Evolutionary conservation across 495 filamentous ascomycete species (phyloP).

Genomic region (Penicillium atrosanguineum): DNA sequence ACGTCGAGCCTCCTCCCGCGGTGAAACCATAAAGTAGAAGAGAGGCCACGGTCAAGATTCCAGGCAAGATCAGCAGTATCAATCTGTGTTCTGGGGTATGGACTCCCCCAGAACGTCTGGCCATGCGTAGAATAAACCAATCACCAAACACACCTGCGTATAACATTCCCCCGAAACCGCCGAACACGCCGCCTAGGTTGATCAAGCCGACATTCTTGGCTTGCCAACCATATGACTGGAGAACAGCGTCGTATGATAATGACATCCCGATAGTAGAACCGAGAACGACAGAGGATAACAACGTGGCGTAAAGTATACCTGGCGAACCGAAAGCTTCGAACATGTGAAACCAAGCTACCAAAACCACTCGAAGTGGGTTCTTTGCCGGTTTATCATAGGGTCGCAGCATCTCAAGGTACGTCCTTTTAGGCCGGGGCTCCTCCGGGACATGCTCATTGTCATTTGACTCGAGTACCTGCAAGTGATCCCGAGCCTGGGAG

Average conservation of each 20-base stretch:
- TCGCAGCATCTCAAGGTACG: slow-evolving; percentile 30
- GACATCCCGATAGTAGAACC: slow-evolving; percentile 34
- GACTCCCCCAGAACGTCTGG: slow-evolving; percentile 30
- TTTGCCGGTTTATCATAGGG: slow-evolving; percentile 15
- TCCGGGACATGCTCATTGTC: slow-evolving; percentile 13
- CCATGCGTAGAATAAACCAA: slow-evolving; percentile 31
- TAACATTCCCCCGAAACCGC: slow-evolving; percentile 36
- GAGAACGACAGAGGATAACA: slow-evolving; percentile 32
- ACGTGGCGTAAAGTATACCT: slow-evolving; percentile 35
- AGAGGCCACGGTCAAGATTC: slow-evolving; percentile 26
- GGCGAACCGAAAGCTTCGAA: slow-evolving; percentile 34
- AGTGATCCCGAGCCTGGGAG: slow-evolving; percentile 5
- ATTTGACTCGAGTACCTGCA: slow-evolving; percentile 1
- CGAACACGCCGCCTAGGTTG: slow-evolving; percentile 34
- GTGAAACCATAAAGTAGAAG: slow-evolving; percentile 38
- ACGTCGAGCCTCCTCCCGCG: slow-evolving; percentile 23
- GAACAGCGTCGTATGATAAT: slow-evolving; percentile 36
- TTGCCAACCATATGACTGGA: slow-evolving; percentile 32
- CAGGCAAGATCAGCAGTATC: slow-evolving; percentile 32
- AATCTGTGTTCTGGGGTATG: slow-evolving; percentile 36
- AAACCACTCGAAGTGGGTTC: background rate
- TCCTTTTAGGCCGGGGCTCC: slow-evolving; percentile 22
- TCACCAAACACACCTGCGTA: slow-evolving; percentile 35
- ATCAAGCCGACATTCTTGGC: slow-evolving; percentile 32
- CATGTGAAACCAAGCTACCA: too few species aligned